Evolutionary conservation across 169 alveolate species (phyloP).

Genomic region (Eimeria sp.): DNA sequence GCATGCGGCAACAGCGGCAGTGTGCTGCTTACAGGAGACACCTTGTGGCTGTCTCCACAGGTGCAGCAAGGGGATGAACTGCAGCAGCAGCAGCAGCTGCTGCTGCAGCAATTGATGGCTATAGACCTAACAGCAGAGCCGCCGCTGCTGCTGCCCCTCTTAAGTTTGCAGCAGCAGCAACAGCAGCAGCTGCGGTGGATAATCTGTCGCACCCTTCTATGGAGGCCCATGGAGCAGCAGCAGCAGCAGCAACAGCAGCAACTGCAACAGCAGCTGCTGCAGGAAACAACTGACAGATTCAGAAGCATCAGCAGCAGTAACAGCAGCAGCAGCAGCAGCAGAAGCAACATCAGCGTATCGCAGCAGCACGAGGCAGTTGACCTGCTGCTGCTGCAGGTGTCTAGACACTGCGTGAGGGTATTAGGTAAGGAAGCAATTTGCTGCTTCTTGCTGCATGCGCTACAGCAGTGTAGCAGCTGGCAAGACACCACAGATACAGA

Average conservation of each 20-base stretch:
- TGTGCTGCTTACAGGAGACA: constrained; percentile 7
- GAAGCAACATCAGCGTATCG: constrained; percentile 31
- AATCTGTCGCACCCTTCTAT: constrained; percentile 2
- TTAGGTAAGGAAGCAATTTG: background rate
- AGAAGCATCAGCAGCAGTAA: constrained; percentile 47
- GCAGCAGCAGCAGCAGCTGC: constrained; percentile 65
- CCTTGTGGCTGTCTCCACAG: constrained; percentile 45
- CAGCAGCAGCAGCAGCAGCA: constrained; percentile 19
- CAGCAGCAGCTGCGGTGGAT: constrained; percentile 68
- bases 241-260: background rate
- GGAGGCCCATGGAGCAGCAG: background rate
- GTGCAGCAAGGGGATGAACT: constrained; percentile 20
- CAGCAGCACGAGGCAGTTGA: constrained; percentile 16
- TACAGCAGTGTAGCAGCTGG: constrained; percentile 62
- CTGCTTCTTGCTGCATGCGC: constrained; percentile 62
- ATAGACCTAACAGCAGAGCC: constrained; percentile 52
- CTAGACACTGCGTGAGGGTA: constrained; percentile 19
- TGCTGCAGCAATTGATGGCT: constrained; percentile 48
- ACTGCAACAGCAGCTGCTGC: background rate
- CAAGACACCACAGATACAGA: constrained; percentile 2
- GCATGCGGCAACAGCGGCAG: background rate
- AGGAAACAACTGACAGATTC: too few species aligned
- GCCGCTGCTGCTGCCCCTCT: constrained; percentile 63
- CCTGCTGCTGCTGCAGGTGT: constrained; percentile 65
- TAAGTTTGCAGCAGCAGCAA: constrained; percentile 56